phyloP scores from a whole-genome alignment of 2,329 filamentous ascomycete genomes.

The Diplodia mutila region DNA sequence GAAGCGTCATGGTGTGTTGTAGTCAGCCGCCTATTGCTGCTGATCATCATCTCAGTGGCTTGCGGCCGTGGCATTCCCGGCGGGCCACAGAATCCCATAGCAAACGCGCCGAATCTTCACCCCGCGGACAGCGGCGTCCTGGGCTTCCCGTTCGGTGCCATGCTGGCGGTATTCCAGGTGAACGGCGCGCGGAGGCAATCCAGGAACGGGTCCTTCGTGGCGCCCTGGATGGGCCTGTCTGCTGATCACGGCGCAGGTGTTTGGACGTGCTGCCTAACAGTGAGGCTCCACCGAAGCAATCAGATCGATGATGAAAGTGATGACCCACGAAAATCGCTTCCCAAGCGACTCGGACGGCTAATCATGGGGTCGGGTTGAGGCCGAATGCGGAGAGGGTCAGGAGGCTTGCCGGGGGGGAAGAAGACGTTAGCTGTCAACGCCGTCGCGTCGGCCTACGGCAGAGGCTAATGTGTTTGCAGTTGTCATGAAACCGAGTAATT shows the following conservation, averaged over 20 bases:
- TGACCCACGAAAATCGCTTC: not conserved
- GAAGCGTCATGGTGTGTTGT: not conserved
- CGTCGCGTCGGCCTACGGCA: not conserved
- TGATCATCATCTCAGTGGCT: slow-evolving; percentile 13
- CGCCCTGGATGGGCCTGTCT: not conserved
- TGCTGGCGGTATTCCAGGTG: not conserved
- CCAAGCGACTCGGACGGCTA: not conserved
- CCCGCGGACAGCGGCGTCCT: not conserved
- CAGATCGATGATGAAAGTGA: not conserved
- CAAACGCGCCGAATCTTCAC: no score
- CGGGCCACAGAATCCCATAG: not conserved
- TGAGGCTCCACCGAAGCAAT: not conserved
- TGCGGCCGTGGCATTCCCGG: slow-evolving; percentile 5
- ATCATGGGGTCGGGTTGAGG: not conserved
- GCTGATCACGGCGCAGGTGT: not conserved
- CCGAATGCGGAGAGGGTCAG: slow-evolving; percentile 1
- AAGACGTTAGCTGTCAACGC: slow-evolving; percentile 15
- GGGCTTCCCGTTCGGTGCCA: not conserved
- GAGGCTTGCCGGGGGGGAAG: not conserved
- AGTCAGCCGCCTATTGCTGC: not conserved
- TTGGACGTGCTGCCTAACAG: not conserved
- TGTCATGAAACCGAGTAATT: not conserved
- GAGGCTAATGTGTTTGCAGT: not conserved
- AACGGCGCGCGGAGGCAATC: not conserved
- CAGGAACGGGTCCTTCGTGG: not conserved